phyloP scores from a whole-genome alignment of 169 alveolate species.

The Plasmodium chabaudi region DNA sequence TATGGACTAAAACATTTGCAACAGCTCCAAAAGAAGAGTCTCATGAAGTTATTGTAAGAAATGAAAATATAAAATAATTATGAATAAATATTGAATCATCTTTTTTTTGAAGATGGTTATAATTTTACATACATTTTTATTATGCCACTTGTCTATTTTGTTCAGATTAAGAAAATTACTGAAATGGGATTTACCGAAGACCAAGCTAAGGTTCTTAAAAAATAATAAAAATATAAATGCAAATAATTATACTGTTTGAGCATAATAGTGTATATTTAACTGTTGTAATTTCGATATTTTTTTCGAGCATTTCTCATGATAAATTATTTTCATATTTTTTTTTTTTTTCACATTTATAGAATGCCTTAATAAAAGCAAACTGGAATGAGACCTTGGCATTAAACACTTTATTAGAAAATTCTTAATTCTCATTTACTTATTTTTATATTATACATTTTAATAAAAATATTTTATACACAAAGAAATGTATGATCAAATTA shows the following conservation, averaged over 20 bases:
- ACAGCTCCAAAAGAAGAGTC: conserved; percentile 53
- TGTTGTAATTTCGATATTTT: conserved; percentile 1
- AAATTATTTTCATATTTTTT: conserved; percentile 30
- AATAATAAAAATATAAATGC: not conserved
- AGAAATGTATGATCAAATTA: too few species aligned
- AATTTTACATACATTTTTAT: not conserved
- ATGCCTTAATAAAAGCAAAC: conserved; percentile 85
- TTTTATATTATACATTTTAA: not conserved
- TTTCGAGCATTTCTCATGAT: not conserved
- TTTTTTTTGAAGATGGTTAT: not conserved
- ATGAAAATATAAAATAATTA: conserved; percentile 57
- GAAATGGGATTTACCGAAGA: conserved; percentile 87
- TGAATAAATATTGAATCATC: conserved; percentile 63
- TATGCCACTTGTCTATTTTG: not conserved
- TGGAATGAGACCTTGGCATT: conserved; percentile 92
- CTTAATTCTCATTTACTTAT: conserved; percentile 9
- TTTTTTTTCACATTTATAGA: conserved; percentile 42
- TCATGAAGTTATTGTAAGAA: conserved; percentile 67
- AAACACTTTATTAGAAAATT: conserved; percentile 84
- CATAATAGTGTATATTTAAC: not conserved
- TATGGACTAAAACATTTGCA: conserved; percentile 87
- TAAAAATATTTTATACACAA: too few species aligned
- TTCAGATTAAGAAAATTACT: conserved; percentile 78
- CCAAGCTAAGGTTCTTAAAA: conserved; percentile 79
- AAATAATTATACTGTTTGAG: not conserved